Conservation (phyloP, 306 rosid species). For the Prunus fruticosa region DNA sequence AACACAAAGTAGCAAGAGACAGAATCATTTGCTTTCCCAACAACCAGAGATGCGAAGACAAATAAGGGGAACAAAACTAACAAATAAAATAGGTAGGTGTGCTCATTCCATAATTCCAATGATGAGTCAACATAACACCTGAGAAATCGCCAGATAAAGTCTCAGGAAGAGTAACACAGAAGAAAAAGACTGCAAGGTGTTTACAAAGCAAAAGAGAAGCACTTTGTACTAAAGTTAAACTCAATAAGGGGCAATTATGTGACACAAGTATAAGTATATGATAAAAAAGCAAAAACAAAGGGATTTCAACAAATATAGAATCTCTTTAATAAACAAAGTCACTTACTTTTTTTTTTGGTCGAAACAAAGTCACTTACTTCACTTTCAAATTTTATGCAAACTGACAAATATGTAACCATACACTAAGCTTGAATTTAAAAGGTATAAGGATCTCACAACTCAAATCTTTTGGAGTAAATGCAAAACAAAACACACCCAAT, state of each 20-base stretch:
- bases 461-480: no score
- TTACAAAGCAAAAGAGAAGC: slow-evolving; percentile 2
- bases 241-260: background rate
- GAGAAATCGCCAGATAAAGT: background rate
- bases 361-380: no score
- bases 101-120: slow-evolving; percentile 3
- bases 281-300: background rate
- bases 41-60: slow-evolving; percentile 6
- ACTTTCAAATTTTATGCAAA: background rate
- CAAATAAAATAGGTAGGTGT: background rate
- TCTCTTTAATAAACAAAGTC: background rate
- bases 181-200: background rate
- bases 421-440: background rate
- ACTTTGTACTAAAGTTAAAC: background rate
- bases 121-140: background rate
- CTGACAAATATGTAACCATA: background rate
- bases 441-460: background rate
- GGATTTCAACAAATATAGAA: background rate
- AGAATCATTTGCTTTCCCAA: slow-evolving; percentile 12
- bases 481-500: background rate
- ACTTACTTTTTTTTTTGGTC: no score
- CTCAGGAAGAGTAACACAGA: background rate
- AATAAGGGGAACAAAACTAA: background rate
- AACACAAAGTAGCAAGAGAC: slow-evolving; percentile 5
- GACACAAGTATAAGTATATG: background rate